Evolutionary conservation across 768 basidiomycete species (phyloP).

Genomic region (Trametes punicea): DNA sequence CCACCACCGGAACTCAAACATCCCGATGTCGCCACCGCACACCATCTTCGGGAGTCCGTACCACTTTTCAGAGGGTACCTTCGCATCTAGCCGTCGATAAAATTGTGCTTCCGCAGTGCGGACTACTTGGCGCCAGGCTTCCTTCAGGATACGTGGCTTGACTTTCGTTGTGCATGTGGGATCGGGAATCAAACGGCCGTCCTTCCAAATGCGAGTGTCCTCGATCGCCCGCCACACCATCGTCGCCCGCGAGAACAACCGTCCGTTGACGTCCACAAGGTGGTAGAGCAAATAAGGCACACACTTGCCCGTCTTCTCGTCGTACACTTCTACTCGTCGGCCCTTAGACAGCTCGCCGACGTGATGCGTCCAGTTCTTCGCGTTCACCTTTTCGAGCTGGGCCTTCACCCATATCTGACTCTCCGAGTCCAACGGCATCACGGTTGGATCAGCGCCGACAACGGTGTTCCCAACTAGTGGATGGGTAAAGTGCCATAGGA

Average conservation of each 20-base stretch:
- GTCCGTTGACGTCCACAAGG: conserved; percentile 7
- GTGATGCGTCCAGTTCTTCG: not conserved
- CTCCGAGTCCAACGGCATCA: not conserved
- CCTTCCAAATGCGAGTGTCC: conserved; percentile 3
- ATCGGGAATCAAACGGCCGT: not conserved
- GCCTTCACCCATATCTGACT: not conserved
- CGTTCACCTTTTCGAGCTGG: not conserved
- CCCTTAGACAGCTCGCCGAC: not conserved
- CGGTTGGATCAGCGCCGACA: conserved; percentile 9
- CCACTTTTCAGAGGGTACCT: not conserved
- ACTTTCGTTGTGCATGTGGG: not conserved
- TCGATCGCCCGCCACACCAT: conserved; percentile 13
- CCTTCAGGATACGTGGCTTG: conserved; percentile 11
- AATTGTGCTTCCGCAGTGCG: conserved; percentile 1
- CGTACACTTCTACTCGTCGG: not conserved
- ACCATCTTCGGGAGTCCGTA: not conserved
- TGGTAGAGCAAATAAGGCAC: not conserved
- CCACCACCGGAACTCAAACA: conserved; percentile 1
- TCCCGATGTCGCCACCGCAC: conserved; percentile 8
- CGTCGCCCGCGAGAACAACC: conserved; percentile 17
- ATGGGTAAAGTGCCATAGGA: conserved; percentile 18
- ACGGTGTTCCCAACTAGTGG: not conserved
- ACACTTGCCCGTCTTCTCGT: not conserved
- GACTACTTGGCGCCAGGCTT: conserved; percentile 13
- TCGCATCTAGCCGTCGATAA: not conserved